Evolutionary conservation across 208 protist species (phyloP), one percentile per base, ranked within the genome.

Genomic region (Paratrypanosoma confusum): DNA sequence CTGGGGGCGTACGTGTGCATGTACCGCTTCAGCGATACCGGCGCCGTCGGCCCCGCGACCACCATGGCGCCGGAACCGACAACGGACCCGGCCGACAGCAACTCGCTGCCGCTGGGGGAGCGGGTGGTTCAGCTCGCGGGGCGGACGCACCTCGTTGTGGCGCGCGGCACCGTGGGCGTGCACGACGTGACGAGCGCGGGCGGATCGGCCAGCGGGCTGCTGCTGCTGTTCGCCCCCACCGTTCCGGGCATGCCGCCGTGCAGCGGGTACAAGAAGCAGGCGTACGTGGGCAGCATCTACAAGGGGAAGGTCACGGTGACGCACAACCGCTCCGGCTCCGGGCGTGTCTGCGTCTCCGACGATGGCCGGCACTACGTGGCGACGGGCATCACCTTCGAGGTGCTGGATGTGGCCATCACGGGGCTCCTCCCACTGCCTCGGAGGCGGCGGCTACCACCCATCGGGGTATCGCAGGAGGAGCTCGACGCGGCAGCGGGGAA

Each of bases 311-410:
- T 82, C 16, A 76, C 63, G 27, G 63, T 80, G 27, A 29, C 24
- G 21, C 71, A 84, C 55, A 39, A 23, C 36, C 20, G 57, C 22
- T 64, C 35, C 28, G 65, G 67, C 49, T 41, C 75, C 0, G 78
- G 78, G 24, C 65, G 70, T 37, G 60, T 87, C 3, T 87, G 78
- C 40, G 62, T 79, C 38, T 82, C 72, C 5, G 52, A 66, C 23
- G 66, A 87, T 39, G 78, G 78, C n/a, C 31, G 40, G 11, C 22
- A 63, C 20, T 87, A 87, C 48, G 43, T 67, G 26, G 63, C 72
- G 11, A 79, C 66, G 22, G 43, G 56, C 13, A 60, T 87, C 24
- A 87, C 78, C 10, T 87, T 72, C 60, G 72, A 82, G 39, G 72
- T 87, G 20, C 56, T 80, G n/a, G 58, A 63, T 16, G 58, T 54